Base-by-base conservation (phyloP, 2,329 filamentous ascomycete genomes). In the Akanthomyces dipterigenus region DNA sequence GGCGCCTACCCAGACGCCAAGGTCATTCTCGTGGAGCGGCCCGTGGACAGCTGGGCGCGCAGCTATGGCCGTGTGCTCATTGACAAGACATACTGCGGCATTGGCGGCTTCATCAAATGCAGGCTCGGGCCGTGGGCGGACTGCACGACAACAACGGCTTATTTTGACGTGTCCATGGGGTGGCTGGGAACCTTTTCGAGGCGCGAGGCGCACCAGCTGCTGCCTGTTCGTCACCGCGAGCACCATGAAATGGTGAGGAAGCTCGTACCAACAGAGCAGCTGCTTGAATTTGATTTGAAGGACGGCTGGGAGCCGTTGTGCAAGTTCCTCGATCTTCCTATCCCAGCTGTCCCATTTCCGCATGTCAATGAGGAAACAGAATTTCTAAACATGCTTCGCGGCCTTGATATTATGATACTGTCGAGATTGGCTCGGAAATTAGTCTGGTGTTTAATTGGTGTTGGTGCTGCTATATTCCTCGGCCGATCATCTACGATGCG, bases 271-370 rank as follows among this genome's bases (percentile, higher is more conserved):
- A 48, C 65, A 12, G 70, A 71, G n/a, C 55, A 56, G 18, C 60
- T 67, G 61, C 45, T 74, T 50, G 68, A 73, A 56, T 72, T 70
- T 63, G 64, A 67, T 3, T 68, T 73, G 34, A 67, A 70, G 22
- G 70, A 75, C 36, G 71, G 71, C 50, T 75, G 72, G 72, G 70
- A 67, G 38, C 73, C 72, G 11, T 65, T 76, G 40, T 75, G 73
- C 66, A 50, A 68, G 42, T 75, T 75, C 61, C 67, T 75, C 0
- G 69, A 68, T 61, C 69, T 70, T 58, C 63, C 67, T 0, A 66
- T 74, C 0, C 73, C 72, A 14, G 62, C 62, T 24, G 62, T 60
- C 53, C 64, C 65, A 1, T 67, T 66, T 28, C 66, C 66, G 2
- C 63, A 61, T 24, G 48, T 62, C 2, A 64, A 67, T 56, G 62